A percentile compares a stretch with the other conserved stretches of the same genome.
Conservation (phyloP, 192 early-diverging fungal genomes). For the Diversispora epigaea region DNA sequence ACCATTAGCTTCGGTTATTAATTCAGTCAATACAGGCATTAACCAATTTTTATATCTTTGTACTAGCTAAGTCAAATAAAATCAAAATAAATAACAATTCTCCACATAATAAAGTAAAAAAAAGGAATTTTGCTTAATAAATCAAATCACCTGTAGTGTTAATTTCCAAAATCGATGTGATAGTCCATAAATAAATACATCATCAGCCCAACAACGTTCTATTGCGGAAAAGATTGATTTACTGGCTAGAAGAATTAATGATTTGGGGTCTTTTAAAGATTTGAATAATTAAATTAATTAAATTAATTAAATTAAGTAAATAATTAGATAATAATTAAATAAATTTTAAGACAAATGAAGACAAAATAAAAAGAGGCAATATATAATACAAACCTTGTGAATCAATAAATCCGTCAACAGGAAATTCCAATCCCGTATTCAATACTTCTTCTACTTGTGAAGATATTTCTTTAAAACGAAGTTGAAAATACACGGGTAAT, state of each 20-base stretch:
- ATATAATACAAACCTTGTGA: neutral
- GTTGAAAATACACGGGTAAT: conserved; percentile 59
- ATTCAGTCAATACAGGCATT: neutral
- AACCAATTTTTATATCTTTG: conserved; percentile 30
- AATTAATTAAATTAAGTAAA: neutral
- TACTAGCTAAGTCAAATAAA: conserved; percentile 26
- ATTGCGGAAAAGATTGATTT: conserved; percentile 53
- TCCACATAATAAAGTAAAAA: no score
- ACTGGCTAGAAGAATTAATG: conserved; percentile 45
- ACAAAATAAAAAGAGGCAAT: neutral
- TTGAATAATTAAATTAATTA: neutral
- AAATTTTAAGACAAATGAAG: neutral
- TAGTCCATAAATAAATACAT: conserved; percentile 57
- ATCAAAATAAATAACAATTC: conserved; percentile 16
- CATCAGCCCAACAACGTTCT: conserved; percentile 56
- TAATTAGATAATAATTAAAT: neutral
- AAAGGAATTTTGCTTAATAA: no score
- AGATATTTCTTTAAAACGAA: conserved; percentile 54
- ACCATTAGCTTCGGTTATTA: neutral
- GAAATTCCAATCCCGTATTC: conserved; percentile 4
- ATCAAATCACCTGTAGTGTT: conserved; percentile 49
- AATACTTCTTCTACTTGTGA: conserved; percentile 44
- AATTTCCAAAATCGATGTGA: conserved; percentile 63
- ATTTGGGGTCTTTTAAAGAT: neutral
- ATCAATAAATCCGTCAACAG: conserved; percentile 15